Evolutionary conservation across 768 basidiomycete genomes (phyloP).

Genomic region (Amanita pseudoporphyria): DNA sequence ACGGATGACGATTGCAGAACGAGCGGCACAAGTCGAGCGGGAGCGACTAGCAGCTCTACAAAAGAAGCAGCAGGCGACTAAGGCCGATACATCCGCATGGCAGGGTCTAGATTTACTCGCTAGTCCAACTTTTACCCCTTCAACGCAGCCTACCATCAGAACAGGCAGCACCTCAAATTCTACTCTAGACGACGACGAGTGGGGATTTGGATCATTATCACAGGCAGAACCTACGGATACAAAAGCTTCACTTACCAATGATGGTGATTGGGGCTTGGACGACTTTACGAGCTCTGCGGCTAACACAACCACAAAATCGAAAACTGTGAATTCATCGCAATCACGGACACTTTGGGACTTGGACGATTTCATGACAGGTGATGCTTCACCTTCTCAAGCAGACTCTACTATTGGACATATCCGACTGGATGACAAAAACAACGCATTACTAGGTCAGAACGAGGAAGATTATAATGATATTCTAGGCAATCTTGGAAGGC

Average conservation of each 20-base stretch:
- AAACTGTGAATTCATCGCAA: constrained; percentile 9
- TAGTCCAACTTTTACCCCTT: background rate
- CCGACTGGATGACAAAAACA: constrained; percentile 53
- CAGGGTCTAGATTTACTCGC: constrained; percentile 51
- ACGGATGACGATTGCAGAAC: constrained; percentile 68
- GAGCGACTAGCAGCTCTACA: constrained; percentile 25
- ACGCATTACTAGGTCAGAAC: constrained; percentile 12
- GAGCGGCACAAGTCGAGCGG: constrained; percentile 47
- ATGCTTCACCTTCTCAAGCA: background rate
- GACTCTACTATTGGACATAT: constrained; percentile 39
- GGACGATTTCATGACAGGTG: constrained; percentile 26
- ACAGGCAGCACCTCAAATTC: constrained; percentile 16
- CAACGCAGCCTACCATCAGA: background rate
- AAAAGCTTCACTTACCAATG: constrained; percentile 10
- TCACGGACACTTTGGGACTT: constrained; percentile 31
- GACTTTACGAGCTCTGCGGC: constrained; percentile 12
- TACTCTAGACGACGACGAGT: constrained; percentile 24
- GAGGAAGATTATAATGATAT: constrained; percentile 55
- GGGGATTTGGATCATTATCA: constrained; percentile 13
- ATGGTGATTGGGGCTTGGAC: constrained; percentile 34
- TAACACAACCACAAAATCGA: background rate
- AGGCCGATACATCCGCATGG: constrained; percentile 40
- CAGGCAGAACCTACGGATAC: constrained; percentile 3
- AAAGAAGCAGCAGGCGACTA: constrained; percentile 20
- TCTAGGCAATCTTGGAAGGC: constrained; percentile 56